phyloP scores from a whole-genome alignment of 139 green algal genomes.

The Parachlorella kessleri region DNA sequence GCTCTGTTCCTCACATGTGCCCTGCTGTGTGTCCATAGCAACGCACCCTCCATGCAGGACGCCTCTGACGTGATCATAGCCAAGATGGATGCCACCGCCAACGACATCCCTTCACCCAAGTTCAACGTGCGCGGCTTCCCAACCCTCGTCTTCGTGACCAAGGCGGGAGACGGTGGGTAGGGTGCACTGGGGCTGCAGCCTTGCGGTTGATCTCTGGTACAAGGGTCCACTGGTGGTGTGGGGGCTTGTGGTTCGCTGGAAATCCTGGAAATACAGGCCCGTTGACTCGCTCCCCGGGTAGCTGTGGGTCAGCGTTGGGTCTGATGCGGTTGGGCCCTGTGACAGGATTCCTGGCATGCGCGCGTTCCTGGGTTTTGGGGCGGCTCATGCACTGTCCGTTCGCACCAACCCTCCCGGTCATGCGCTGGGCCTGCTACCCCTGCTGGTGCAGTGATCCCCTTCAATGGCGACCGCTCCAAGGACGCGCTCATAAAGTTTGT shows the following conservation, averaged over 20 bases:
- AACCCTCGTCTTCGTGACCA: slow-evolving; percentile 37
- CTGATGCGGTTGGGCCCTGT: too few species aligned
- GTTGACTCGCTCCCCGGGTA: too few species aligned
- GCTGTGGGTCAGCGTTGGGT: too few species aligned
- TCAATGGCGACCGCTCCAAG: slow-evolving; percentile 24
- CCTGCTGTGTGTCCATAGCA: too few species aligned
- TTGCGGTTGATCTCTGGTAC: not conserved
- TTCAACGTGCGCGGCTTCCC: slow-evolving; percentile 49
- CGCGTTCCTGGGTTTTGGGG: too few species aligned
- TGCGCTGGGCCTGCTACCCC: too few species aligned
- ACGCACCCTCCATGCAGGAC: not conserved
- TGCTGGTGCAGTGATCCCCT: not conserved
- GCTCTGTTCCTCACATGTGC: not conserved
- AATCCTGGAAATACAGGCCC: too few species aligned
- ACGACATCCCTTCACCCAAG: slow-evolving; percentile 44
- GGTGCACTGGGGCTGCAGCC: not conserved
- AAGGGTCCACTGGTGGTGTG: too few species aligned
- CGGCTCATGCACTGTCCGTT: too few species aligned
- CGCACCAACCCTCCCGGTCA: too few species aligned
- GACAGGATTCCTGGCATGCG: too few species aligned
- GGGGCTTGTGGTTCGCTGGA: too few species aligned
- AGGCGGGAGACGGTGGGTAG: slow-evolving; percentile 17
- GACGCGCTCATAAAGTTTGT: slow-evolving; percentile 40
- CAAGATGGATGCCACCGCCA: slow-evolving; percentile 60
- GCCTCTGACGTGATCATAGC: slow-evolving; percentile 48